A percentile compares a stretch with the other conserved stretches of the same genome.
These are phyloP conservation scores for Starmerella potacharoeniae DNA, from an alignment of 805 yeast genomes.

Conservation along the genomic window DNA sequence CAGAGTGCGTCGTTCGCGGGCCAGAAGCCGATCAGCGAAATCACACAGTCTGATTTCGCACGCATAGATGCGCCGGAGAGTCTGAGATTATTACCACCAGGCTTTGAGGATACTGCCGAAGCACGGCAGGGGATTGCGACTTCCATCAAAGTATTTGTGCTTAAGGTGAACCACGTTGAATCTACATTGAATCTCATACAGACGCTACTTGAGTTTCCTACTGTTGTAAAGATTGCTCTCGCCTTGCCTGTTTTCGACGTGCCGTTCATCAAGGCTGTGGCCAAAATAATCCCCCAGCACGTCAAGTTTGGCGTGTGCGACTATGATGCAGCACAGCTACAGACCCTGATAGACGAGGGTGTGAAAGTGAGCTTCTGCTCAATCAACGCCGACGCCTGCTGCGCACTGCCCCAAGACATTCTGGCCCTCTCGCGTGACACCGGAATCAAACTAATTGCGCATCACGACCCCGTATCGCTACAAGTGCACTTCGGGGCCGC, in stretches of 20 bases:
- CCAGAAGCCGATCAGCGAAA: neutral
- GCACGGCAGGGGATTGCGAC: neutral
- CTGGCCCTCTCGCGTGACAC: constrained; percentile 23
- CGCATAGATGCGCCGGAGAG: neutral
- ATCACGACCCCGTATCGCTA: constrained; percentile 24
- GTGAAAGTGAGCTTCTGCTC: constrained; percentile 22
- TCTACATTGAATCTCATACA: neutral
- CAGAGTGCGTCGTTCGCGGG: neutral
- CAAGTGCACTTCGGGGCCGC: neutral
- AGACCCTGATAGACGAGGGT: neutral
- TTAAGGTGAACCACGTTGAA: neutral
- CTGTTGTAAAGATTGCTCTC: neutral
- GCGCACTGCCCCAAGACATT: constrained; percentile 29
- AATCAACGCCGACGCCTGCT: constrained; percentile 29
- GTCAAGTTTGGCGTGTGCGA: constrained; percentile 7
- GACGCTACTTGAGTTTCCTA: neutral
- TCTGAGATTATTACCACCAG: neutral
- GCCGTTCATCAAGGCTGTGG: neutral
- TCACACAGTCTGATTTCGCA: neutral
- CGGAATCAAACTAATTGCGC: constrained; percentile 26
- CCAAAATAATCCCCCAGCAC: constrained; percentile 9
- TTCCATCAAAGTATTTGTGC: neutral
- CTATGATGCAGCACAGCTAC: constrained; percentile 2
- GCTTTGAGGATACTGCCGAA: neutral
- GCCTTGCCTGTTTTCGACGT: neutral